phyloP scores from a whole-genome alignment of 768 basidiomycete species.

The Suillus brevipes region DNA sequence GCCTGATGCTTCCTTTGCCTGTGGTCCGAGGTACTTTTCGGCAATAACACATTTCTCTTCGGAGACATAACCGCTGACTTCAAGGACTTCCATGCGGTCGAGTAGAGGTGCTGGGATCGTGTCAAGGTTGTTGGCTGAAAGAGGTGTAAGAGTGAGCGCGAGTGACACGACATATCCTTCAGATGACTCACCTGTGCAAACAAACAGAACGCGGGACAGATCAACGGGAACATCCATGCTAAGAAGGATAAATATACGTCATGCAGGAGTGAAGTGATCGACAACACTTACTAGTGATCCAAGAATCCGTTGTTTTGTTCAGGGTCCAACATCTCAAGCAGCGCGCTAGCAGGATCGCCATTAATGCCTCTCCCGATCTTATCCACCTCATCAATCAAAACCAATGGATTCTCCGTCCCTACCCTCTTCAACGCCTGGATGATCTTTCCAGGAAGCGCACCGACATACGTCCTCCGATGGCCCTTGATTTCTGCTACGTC shows the following conservation, averaged over 20 bases:
- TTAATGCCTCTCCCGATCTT: conserved; percentile 92
- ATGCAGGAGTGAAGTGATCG: not conserved
- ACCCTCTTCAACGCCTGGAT: conserved; percentile 93
- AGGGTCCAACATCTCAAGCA: conserved; percentile 92
- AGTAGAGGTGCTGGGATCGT: conserved; percentile 93
- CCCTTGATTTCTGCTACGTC: conserved; percentile 99
- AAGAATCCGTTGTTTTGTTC: conserved; percentile 95
- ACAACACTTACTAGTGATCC: conserved; percentile 83
- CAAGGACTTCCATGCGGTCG: conserved; percentile 95
- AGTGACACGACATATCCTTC: conserved; percentile 7
- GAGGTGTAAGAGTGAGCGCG: conserved; percentile 13
- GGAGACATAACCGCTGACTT: conserved; percentile 92
- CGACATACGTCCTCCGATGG: conserved; percentile 95
- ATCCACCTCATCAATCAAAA: conserved; percentile 94
- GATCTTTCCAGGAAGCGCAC: conserved; percentile 91
- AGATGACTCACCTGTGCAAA: conserved; percentile 70
- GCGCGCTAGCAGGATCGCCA: conserved; percentile 88
- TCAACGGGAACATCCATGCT: conserved; percentile 98
- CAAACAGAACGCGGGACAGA: conserved; percentile 93
- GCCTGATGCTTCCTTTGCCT: conserved; percentile 90
- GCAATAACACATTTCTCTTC: conserved; percentile 93
- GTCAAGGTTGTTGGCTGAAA: conserved; percentile 81
- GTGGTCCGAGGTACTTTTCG: conserved; percentile 83
- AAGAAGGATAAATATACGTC: not conserved
- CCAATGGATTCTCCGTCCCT: conserved; percentile 90